A percentile compares a stretch with the other conserved stretches of the same genome.
phyloP scores from a whole-genome alignment of 2,329 filamentous ascomycete species.

The Diatrype stigma region DNA sequence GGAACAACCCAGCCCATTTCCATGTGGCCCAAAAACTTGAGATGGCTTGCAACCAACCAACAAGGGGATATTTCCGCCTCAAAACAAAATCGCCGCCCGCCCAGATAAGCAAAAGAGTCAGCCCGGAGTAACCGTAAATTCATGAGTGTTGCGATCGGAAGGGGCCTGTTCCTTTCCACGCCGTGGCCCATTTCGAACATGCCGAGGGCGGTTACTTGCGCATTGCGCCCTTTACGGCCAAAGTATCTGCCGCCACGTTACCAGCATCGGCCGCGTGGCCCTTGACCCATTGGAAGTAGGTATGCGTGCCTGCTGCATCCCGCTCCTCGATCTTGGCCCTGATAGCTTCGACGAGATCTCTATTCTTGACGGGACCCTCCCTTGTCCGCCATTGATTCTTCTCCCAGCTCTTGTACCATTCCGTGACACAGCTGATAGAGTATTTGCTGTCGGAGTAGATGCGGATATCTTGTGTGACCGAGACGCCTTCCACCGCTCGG shows the following conservation, averaged over 20 bases:
- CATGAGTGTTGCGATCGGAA: no score
- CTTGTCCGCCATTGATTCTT: slow-evolving; percentile 73
- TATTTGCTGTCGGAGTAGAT: slow-evolving; percentile 91
- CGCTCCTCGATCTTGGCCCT: slow-evolving; percentile 68
- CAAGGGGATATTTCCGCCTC: no score
- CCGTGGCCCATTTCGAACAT: no score
- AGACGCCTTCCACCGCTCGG: slow-evolving; percentile 73
- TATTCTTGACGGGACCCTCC: slow-evolving; percentile 74
- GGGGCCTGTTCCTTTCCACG: no score
- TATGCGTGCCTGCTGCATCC: slow-evolving; percentile 54
- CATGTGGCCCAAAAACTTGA: no score
- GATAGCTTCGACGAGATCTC: slow-evolving; percentile 74
- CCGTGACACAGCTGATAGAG: slow-evolving; percentile 81
- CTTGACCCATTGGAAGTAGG: slow-evolving; percentile 83
- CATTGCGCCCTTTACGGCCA: slow-evolving; percentile 66
- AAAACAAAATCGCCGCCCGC: no score
- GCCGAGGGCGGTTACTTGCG: no score
- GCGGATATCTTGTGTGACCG: slow-evolving; percentile 61
- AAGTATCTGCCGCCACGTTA: slow-evolving; percentile 73
- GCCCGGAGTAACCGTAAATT: no score
- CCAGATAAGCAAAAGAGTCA: no score
- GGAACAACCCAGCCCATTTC: no score
- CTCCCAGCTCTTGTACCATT: slow-evolving; percentile 78
- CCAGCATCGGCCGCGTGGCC: slow-evolving; percentile 71
- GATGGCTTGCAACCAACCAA: no score